Evolutionary conservation across 2,329 filamentous ascomycete genomes (phyloP).

Genomic region (Nemania diffusa): DNA sequence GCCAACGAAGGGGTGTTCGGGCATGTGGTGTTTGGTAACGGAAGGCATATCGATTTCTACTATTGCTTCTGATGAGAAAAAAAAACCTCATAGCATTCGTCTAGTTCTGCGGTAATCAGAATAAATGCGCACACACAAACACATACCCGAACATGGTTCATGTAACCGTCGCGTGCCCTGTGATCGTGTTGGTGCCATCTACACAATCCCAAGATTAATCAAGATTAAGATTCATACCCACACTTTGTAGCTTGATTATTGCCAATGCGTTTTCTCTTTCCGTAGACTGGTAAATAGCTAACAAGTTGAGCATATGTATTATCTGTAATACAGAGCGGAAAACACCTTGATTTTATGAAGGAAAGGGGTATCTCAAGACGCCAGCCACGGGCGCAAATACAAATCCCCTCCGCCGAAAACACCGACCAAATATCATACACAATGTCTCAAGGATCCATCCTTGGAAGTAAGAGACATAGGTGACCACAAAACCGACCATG

Average conservation of each 20-base stretch:
- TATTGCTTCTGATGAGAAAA: conserved; percentile 27
- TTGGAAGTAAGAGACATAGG: neutral
- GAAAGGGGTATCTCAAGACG: conserved; percentile 33
- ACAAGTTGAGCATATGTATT: neutral
- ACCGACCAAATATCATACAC: conserved; percentile 1
- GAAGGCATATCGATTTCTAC: conserved; percentile 33
- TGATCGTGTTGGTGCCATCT: conserved; percentile 1
- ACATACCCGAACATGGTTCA: conserved; percentile 4
- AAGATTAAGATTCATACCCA: neutral
- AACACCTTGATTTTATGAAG: neutral
- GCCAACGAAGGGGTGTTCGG: conserved; percentile 27
- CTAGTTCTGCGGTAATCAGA: conserved; percentile 31
- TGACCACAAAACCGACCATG: neutral
- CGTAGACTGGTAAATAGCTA: too few species aligned
- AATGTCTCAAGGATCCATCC: neutral
- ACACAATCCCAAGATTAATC: too few species aligned
- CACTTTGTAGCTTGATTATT: neutral
- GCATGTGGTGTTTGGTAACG: conserved; percentile 35
- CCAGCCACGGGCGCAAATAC: conserved; percentile 11
- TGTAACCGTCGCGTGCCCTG: neutral
- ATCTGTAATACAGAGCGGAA: neutral
- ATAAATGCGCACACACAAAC: conserved; percentile 33
- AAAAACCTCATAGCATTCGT: conserved; percentile 29
- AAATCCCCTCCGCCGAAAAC: neutral
- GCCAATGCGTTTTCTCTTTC: neutral